phyloP scores from a whole-genome alignment of 176 grass and related monocot species.

The Zea luxurians region DNA sequence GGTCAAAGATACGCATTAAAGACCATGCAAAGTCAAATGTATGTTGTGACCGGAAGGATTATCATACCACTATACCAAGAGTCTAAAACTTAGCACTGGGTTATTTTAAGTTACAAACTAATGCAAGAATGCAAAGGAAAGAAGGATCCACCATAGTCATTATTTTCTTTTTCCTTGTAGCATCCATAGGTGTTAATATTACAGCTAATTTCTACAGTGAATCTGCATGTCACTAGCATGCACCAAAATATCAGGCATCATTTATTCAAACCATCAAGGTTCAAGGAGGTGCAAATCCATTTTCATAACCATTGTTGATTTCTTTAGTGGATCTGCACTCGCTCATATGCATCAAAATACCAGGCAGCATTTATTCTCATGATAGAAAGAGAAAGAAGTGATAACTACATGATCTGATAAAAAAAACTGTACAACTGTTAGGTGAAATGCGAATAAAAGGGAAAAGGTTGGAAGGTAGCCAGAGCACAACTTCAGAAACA shows the following conservation, averaged over 20 bases:
- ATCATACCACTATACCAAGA: not conserved
- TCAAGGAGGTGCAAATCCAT: not conserved
- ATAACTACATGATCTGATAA: not conserved
- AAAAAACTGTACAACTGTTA: not conserved
- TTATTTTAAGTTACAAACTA: not conserved
- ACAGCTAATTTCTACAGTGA: not conserved
- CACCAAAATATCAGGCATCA: not conserved
- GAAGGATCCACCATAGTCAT: not conserved
- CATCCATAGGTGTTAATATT: not conserved
- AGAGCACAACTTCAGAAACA: constrained; percentile 21
- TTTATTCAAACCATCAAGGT: not conserved
- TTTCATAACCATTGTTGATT: not conserved
- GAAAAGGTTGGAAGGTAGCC: not conserved
- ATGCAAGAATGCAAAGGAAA: not conserved
- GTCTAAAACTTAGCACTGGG: not conserved
- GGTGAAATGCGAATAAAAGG: not conserved
- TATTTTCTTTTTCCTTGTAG: not conserved
- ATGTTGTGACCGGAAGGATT: not conserved
- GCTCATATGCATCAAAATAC: constrained; percentile 3
- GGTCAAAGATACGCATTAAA: not conserved
- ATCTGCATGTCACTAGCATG: not conserved
- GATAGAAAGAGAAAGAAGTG: constrained; percentile 15
- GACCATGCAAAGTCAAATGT: not conserved
- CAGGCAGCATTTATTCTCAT: not conserved
- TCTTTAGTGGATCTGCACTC: not conserved